Percentiles rank a stretch among this genome's conserved stretches.
Conservation (phyloP, 495 filamentous ascomycete species). For the Evernia prunastri region DNA sequence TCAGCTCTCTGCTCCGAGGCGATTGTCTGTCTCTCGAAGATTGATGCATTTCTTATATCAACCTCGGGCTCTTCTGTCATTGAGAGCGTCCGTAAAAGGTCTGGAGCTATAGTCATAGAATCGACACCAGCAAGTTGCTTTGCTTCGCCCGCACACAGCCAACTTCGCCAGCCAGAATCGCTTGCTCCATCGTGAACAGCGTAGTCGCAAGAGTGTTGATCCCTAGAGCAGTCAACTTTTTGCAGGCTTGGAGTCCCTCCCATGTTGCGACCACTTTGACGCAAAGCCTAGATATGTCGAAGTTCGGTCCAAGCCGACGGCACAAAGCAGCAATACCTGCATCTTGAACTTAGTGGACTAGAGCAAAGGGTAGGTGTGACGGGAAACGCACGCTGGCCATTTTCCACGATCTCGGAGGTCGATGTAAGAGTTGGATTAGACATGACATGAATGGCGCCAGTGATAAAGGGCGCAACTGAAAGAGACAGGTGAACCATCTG, state of each 20-base stretch:
- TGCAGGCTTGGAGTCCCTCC: constrained; percentile 58
- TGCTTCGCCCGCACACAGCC: constrained; percentile 52
- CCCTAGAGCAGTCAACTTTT: constrained; percentile 44
- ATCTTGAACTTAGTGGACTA: neutral
- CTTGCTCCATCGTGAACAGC: constrained; percentile 54
- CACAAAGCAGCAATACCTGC: constrained; percentile 47
- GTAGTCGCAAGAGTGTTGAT: constrained; percentile 56
- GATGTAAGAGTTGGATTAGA: constrained; percentile 53
- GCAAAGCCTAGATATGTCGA: constrained; percentile 46
- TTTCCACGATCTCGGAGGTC: constrained; percentile 45
- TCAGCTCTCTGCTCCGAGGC: constrained; percentile 9
- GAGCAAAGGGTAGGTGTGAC: neutral
- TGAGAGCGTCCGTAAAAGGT: constrained; percentile 43
- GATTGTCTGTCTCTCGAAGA: constrained; percentile 30
- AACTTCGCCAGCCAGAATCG: constrained; percentile 48
- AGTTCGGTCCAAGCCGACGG: constrained; percentile 41
- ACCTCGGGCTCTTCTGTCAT: constrained; percentile 30
- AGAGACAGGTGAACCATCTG: constrained; percentile 51
- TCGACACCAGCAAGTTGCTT: constrained; percentile 51
- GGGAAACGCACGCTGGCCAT: constrained; percentile 45
- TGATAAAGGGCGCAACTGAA: constrained; percentile 42
- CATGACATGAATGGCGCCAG: constrained; percentile 53
- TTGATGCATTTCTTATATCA: constrained; percentile 23
- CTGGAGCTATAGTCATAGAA: constrained; percentile 52
- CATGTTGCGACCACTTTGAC: constrained; percentile 60